Evolutionary conservation across 2,329 filamentous ascomycete species (phyloP).

Genomic region (Stagonosporopsis cucurbitacearum): DNA sequence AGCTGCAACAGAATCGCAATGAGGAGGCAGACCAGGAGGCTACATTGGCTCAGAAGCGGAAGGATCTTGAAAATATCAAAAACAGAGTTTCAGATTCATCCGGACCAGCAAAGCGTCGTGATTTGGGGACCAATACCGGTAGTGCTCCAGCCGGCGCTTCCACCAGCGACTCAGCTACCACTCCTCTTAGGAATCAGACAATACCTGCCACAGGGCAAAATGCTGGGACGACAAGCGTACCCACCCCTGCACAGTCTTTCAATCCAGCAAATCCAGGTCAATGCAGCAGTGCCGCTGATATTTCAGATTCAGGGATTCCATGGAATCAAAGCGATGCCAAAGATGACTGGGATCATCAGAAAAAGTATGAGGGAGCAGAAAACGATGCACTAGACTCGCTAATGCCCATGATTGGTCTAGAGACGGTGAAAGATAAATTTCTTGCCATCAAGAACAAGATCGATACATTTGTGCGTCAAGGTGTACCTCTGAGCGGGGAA

Average conservation of each 20-base stretch:
- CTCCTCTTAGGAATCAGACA: neutral
- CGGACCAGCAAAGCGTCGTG: neutral
- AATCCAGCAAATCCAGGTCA: neutral
- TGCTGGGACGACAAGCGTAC: neutral
- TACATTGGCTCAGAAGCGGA: constrained; percentile 54
- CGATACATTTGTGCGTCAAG: constrained; percentile 66
- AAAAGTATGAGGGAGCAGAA: constrained; percentile 57
- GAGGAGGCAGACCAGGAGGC: constrained; percentile 56
- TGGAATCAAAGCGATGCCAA: constrained; percentile 36
- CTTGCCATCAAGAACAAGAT: constrained; percentile 68
- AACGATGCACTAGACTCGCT: constrained; percentile 66
- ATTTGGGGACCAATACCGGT: neutral
- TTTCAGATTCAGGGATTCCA: neutral
- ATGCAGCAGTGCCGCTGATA: neutral
- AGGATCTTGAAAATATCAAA: constrained; percentile 55
- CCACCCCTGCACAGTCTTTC: neutral
- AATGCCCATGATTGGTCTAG: constrained; percentile 71
- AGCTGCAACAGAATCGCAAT: constrained; percentile 50
- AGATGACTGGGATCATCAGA: constrained; percentile 69
- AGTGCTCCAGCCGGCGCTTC: neutral
- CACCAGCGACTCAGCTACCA: neutral
- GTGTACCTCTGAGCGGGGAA: constrained; percentile 61
- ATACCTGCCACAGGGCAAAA: neutral
- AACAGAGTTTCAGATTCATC: constrained; percentile 9
- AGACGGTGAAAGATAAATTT: constrained; percentile 70